Conservation (phyloP, 306 rosid species). For the Datisca glomerata region DNA sequence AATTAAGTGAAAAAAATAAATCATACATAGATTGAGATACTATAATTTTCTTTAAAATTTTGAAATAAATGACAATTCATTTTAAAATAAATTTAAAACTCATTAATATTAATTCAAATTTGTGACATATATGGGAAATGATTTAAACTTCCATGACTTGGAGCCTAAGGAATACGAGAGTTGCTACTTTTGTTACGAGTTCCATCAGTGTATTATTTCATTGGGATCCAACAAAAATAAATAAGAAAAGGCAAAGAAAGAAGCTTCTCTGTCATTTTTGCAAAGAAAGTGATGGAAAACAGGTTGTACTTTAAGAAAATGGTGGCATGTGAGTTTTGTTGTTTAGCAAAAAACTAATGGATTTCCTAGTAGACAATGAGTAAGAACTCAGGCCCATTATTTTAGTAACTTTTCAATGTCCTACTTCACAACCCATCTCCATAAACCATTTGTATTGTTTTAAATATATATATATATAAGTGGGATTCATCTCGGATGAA, state of each 20-base stretch:
- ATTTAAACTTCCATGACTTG: constrained; percentile 24
- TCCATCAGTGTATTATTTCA: constrained; percentile 2
- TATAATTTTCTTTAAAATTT: too few relatives aligned
- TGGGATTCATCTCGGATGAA: too few relatives aligned
- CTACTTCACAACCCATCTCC: too few relatives aligned
- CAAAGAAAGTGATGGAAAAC: constrained; percentile 32
- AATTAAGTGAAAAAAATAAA: too few relatives aligned
- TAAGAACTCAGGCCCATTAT: constrained; percentile 14
- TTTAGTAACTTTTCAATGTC: too few relatives aligned
- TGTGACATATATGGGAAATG: too few relatives aligned
- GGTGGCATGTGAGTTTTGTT: constrained; percentile 42
- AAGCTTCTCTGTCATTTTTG: constrained; percentile 13
- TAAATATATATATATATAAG: too few relatives aligned
- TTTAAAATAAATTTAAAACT: too few relatives aligned
- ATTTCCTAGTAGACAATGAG: constrained; percentile 43
- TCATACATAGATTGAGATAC: too few relatives aligned
- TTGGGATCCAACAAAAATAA: not conserved
- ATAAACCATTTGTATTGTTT: too few relatives aligned
- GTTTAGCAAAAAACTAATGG: constrained; percentile 20
- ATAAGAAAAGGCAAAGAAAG: constrained; percentile 11
- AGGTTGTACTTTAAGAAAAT: constrained; percentile 13
- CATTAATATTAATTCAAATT: too few relatives aligned
- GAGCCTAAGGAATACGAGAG: constrained; percentile 29
- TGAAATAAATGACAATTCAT: too few relatives aligned
- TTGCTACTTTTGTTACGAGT: constrained; percentile 9